Conservation (phyloP, 23 red algal genomes). For the Porphyridium purpureum region DNA sequence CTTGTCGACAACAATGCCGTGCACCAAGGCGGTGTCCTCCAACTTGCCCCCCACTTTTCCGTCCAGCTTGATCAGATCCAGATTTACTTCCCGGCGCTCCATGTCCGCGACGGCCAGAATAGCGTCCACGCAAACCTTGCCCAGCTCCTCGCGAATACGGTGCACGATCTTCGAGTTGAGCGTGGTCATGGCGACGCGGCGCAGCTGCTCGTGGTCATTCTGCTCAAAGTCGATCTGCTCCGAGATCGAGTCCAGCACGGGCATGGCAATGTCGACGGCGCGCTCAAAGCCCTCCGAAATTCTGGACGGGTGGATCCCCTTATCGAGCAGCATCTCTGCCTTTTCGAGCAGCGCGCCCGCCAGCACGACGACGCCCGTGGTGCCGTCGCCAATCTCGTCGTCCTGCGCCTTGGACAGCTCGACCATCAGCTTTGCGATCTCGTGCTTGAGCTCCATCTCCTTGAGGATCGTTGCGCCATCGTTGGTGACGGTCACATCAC, state of each 20-base stretch:
- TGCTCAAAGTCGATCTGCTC: constrained; percentile 32
- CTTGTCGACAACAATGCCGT: constrained; percentile 97
- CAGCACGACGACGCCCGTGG: constrained; percentile 94
- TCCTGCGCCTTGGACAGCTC: constrained; percentile 87
- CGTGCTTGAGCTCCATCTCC: constrained; percentile 90
- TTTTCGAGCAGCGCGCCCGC: constrained; percentile 84
- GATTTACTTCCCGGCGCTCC: constrained; percentile 88
- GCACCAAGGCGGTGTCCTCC: constrained; percentile 72
- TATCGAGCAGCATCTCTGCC: constrained; percentile 71
- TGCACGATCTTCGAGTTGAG: constrained; percentile 94
- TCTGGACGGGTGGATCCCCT: constrained; percentile 81
- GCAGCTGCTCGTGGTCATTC: constrained; percentile 55
- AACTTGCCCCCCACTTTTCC: constrained; percentile 88
- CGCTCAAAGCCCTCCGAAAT: constrained; percentile 96
- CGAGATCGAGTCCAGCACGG: constrained; percentile 37
- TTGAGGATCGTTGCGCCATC: constrained; percentile 96
- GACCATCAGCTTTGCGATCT: constrained; percentile 92
- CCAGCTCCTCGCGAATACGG: constrained; percentile 59
- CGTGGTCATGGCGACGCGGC: constrained; percentile 78
- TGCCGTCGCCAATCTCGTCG: constrained; percentile 98
- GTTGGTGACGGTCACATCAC: constrained; percentile 98
- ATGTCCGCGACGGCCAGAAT: constrained; percentile 81
- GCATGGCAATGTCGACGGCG: constrained; percentile 61
- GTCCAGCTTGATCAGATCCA: constrained; percentile 93
- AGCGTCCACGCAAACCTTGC: constrained; percentile 81